phyloP scores from a whole-genome alignment of 768 basidiomycete species.

The Suillus cothurnatus region DNA sequence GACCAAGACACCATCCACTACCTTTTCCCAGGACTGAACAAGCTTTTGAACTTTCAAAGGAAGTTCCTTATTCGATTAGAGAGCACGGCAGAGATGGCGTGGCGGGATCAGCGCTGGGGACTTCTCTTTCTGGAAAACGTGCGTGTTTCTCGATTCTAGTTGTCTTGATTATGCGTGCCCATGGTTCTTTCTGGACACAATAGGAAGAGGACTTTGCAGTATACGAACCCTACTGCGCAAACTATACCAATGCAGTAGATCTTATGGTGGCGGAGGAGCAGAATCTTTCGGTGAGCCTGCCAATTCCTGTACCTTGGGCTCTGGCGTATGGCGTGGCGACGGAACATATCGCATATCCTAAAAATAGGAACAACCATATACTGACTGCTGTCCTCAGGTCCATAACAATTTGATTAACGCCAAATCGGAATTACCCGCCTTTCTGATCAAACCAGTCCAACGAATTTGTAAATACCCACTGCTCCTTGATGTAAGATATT shows the following conservation, averaged over 20 bases:
- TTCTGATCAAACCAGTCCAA: conserved; percentile 98
- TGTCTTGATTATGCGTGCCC: conserved; percentile 15
- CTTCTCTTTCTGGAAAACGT: conserved; percentile 82
- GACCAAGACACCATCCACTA: conserved; percentile 95
- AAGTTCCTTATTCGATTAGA: conserved; percentile 91
- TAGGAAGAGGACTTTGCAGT: conserved; percentile 96
- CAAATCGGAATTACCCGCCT: conserved; percentile 90
- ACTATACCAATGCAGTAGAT: conserved; percentile 86
- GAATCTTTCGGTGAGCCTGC: conserved; percentile 72
- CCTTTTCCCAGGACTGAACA: conserved; percentile 93
- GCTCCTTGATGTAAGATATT: conserved; percentile 71
- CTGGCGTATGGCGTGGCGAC: conserved; percentile 30
- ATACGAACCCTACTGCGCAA: conserved; percentile 97
- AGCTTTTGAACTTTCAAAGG: conserved; percentile 95
- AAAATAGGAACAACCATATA: conserved; percentile 26
- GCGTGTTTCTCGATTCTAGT: conserved; percentile 42
- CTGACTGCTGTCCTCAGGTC: conserved; percentile 45
- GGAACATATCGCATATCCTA: conserved; percentile 11
- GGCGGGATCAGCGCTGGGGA: conserved; percentile 89
- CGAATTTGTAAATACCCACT: conserved; percentile 98
- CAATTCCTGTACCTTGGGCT: neutral
- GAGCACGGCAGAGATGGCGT: conserved; percentile 78
- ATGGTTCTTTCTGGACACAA: conserved; percentile 41
- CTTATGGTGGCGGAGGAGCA: conserved; percentile 86
- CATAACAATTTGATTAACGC: conserved; percentile 86